phyloP scores from a whole-genome alignment of 2,329 filamentous ascomycete species.

The Alternaria ventricosa region DNA sequence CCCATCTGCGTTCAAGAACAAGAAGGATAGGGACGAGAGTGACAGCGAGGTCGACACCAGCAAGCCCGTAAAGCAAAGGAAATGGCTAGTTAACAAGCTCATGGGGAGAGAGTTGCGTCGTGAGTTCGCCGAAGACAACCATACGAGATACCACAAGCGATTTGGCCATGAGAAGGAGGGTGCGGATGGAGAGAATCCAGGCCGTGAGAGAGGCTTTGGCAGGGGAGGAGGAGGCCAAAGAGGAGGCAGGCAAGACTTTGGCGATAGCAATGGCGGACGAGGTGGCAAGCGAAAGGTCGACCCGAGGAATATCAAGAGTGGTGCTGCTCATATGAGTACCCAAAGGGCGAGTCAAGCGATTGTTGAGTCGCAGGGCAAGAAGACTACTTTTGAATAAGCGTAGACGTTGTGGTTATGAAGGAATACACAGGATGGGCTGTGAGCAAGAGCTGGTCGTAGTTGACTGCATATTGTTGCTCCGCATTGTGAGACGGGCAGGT shows the following conservation, averaged over 20 bases:
- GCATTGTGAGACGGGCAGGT: background rate
- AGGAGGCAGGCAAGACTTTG: constrained; percentile 37
- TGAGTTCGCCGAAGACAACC: constrained; percentile 92
- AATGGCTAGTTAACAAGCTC: constrained; percentile 86
- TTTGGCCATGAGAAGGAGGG: constrained; percentile 73
- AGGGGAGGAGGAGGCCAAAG: constrained; percentile 37
- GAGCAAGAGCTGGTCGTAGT: background rate
- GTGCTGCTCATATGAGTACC: constrained; percentile 54
- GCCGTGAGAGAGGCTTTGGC: constrained; percentile 36
- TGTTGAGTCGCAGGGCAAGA: constrained; percentile 79
- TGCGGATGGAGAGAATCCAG: constrained; percentile 44
- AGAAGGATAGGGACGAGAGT: constrained; percentile 62
- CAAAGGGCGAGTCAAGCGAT: constrained; percentile 78
- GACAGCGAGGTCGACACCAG: constrained; percentile 53
- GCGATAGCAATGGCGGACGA: constrained; percentile 31
- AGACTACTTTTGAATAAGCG: constrained; percentile 74
- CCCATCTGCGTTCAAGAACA: constrained; percentile 56
- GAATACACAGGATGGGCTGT: background rate
- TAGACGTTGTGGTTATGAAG: background rate
- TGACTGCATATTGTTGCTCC: background rate
- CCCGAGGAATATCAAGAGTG: constrained; percentile 53
- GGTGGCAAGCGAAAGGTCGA: constrained; percentile 50
- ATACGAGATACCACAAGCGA: constrained; percentile 89
- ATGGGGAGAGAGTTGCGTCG: constrained; percentile 81
- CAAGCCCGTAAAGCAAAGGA: constrained; percentile 58